These are phyloP conservation scores for Alnus rubra DNA, from an alignment of 306 rosid genomes.

Conservation along the genomic window DNA sequence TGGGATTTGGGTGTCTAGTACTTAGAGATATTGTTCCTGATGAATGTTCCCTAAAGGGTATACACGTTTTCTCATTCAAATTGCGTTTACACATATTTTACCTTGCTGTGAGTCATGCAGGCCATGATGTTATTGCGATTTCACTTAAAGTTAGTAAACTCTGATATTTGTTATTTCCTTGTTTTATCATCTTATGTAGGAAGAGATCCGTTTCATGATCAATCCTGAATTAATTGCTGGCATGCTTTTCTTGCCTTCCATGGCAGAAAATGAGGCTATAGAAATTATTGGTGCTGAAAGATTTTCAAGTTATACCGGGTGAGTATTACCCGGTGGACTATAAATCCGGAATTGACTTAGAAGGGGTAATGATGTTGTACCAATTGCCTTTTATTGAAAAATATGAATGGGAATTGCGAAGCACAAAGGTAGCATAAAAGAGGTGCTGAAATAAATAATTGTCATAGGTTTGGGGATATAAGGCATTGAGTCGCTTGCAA, in stretches of 20 bases:
- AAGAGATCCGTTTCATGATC: slow-evolving; percentile 94
- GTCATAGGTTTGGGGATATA: neutral
- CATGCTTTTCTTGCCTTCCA: slow-evolving; percentile 89
- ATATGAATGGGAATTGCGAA: neutral
- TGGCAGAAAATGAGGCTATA: slow-evolving; percentile 89
- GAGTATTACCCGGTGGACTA: slow-evolving; percentile 33
- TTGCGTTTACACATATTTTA: slow-evolving; percentile 16
- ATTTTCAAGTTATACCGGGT: slow-evolving; percentile 90
- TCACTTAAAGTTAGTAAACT: slow-evolving; percentile 3
- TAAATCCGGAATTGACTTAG: slow-evolving; percentile 15
- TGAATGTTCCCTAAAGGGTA: slow-evolving; percentile 19
- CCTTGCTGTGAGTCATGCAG: slow-evolving; percentile 22
- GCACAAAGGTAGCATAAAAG: neutral
- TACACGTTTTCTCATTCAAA: slow-evolving; percentile 3
- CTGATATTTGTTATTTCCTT: slow-evolving; percentile 17
- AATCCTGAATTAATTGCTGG: slow-evolving; percentile 85
- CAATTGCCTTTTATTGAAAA: neutral
- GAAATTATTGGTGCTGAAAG: slow-evolving; percentile 87
- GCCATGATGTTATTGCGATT: slow-evolving; percentile 24
- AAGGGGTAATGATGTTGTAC: neutral
- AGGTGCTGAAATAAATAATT: neutral
- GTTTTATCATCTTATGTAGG: slow-evolving; percentile 49
- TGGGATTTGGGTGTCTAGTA: slow-evolving; percentile 10
- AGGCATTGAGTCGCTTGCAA: neutral
- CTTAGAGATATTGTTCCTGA: neutral